Base-by-base conservation (phyloP, 2,329 filamentous ascomycete genomes). In the Aspergillus japonicus region DNA sequence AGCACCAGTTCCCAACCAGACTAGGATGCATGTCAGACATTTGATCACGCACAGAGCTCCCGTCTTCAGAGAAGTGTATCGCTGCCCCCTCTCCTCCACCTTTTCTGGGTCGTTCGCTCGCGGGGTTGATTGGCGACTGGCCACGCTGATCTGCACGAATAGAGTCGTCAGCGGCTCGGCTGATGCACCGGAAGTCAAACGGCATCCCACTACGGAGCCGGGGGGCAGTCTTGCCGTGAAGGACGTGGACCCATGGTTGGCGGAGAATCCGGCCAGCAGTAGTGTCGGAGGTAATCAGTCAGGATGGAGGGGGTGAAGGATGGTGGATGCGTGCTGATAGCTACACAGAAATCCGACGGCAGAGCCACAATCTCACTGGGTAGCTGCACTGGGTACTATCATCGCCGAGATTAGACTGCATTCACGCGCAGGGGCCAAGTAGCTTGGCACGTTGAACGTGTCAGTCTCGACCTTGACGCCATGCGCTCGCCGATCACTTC, bases 331-430 rank as follows among this genome's bases (percentile, higher is more conserved):
- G 8, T 23, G 16, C 39, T 21, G 52, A 47, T 48, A 55, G 39
- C 50, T 35, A 19, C 10, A 54, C 19, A 11, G 47, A n/a, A 42
- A 44, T 10, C 53, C 42, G 44, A 55, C 42, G 42, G 26, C 42
- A 21, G 19, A 54, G 39, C 52, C 26, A 35, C 47, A 35, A n/a
- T 44, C 11, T 19, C 29, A 55, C 24, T 50, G 48, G 24, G n/a
- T n/a, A 24, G 53, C 53, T 55, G 53, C 53, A 55, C 16, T 55
- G 53, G 21, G 53, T 44, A 47, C 42, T 55, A 21, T 48, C 53
- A 55, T 55, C 53, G 53, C 53, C 53, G 53, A 55, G 19, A 55
- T 55, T 55, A 55, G 47, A 47, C n/a, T 53, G 49, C 49, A 39
- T 47, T 42, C 12, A n/a, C 23, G 42, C 21, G 52, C 49, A 39